Evolutionary conservation across 192 early-diverging fungal species (phyloP), one percentile per base, ranked within the genome.

Genomic region (Glomus cerebriforme): DNA sequence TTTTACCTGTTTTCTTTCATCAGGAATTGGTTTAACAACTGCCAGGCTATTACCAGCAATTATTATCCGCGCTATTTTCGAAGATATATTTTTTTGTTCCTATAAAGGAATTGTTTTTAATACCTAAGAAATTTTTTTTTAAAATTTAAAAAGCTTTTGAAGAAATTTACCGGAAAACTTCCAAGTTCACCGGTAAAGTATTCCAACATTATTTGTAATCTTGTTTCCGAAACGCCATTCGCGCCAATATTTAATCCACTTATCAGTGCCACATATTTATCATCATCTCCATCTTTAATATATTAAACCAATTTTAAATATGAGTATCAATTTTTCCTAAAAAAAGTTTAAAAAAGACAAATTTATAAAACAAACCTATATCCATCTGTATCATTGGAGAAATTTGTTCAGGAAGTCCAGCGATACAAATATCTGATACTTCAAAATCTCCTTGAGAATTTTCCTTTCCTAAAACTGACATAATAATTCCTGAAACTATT

Each of bases 381-480:
- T 84, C 79, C 66, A 82, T 71, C 32, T n/a, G 45, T 27, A 78
- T 59, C 19, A 6, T 54, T 34, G 80, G 67, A 24, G 79, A 74
- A 15, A 77, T 71, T 80, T 94, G 94, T 27, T 87, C 84, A 0
- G 88, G 82, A 64, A 92, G 80, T 7, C 88, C 87, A 4, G 96
- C 88, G 83, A 88, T 94, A 82, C 93, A 96, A 39, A 96, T 74
- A 75, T 97, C 96, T 7, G 88, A 77, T 3, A 95, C 94, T 72
- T 97, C 92, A 82, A 99, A 99, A 32, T 92, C 88, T 49, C 96
- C 96, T 29, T 82, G 80, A 7, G 84, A 64, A 62, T 89, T 93
- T 85, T 98, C 95, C 45, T 79, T 82, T 10, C 97, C 97, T 31
- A 97, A 87, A 68, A 94, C 88, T 8, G 90, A 95, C 31, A 93